Conservation (phyloP, 2,329 filamentous ascomycete genomes). For the Fragosphaeria purpurea region DNA sequence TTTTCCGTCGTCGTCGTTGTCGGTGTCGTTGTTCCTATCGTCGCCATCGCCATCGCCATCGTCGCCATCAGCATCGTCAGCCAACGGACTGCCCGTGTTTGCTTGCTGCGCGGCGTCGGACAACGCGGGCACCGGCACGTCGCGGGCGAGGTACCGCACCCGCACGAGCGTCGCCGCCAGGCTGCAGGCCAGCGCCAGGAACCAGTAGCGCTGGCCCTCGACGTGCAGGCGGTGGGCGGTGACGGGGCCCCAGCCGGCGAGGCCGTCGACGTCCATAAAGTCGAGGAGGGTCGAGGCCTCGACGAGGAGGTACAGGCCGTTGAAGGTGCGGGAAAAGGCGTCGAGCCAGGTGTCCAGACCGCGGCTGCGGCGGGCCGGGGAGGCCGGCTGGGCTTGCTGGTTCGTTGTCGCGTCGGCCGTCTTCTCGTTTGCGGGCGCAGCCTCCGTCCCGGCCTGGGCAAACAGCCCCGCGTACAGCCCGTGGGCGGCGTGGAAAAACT, state of each 20-base stretch:
- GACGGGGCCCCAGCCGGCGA: conserved; percentile 43
- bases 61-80: conserved; percentile 19
- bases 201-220: conserved; percentile 62
- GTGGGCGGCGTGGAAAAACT: conserved; percentile 44
- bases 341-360: conserved; percentile 37
- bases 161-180: conserved; percentile 33
- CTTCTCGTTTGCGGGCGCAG: neutral
- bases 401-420: neutral
- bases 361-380: conserved; percentile 7
- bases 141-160: conserved; percentile 27
- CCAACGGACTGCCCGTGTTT: conserved; percentile 1
- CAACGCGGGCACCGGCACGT: conserved; percentile 24
- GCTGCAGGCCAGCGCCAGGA: conserved; percentile 48
- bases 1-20: conserved; percentile 14
- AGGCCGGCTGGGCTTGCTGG: neutral
- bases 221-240: conserved; percentile 36
- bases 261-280: conserved; percentile 29
- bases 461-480: conserved; percentile 22
- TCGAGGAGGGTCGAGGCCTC: conserved; percentile 56
- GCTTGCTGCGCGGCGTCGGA: conserved; percentile 14
- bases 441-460: neutral
- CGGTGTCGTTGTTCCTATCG: conserved; percentile 8
- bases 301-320: conserved; percentile 57
- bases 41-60: conserved; percentile 20
- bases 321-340: conserved; percentile 45